These are phyloP conservation scores for Adansonia digitata DNA, from an alignment of 345 rosid genomes.

Conservation along the genomic window DNA sequence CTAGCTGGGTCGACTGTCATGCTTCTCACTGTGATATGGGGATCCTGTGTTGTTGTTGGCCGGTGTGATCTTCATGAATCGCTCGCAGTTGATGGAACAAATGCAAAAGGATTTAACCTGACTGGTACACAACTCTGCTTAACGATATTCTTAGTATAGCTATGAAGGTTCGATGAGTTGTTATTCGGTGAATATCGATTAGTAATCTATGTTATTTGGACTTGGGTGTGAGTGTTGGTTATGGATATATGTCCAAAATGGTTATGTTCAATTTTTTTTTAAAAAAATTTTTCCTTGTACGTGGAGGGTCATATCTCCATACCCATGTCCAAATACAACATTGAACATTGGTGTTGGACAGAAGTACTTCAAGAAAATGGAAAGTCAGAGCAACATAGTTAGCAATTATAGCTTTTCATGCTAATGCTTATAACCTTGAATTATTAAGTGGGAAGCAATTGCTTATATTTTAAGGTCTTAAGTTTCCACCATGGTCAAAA, in stretches of 20 bases:
- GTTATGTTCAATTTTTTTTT: background rate
- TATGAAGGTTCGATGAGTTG: background rate
- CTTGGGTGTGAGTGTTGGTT: background rate
- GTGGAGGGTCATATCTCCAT: background rate
- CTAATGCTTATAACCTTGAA: too few relatives aligned
- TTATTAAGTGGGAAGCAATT: too few relatives aligned
- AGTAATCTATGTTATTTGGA: background rate
- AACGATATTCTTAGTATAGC: background rate
- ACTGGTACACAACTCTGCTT: conserved; percentile 32
- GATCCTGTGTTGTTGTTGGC: conserved; percentile 71
- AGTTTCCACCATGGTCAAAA: background rate
- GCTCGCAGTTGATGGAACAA: conserved; percentile 44
- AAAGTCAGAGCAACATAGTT: background rate
- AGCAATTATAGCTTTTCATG: too few relatives aligned
- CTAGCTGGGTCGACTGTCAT: conserved; percentile 89
- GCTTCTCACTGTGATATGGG: conserved; percentile 86
- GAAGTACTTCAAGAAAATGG: background rate
- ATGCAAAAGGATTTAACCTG: conserved; percentile 46
- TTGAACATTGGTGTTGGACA: too few relatives aligned
- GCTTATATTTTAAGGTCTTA: too few relatives aligned
- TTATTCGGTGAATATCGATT: too few relatives aligned
- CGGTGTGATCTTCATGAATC: conserved; percentile 56
- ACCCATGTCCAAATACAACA: background rate
- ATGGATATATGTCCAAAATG: too few relatives aligned
- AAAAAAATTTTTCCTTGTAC: too few relatives aligned